Conservation (phyloP, 2,329 filamentous ascomycete genomes). For the Penicillium sp. region DNA sequence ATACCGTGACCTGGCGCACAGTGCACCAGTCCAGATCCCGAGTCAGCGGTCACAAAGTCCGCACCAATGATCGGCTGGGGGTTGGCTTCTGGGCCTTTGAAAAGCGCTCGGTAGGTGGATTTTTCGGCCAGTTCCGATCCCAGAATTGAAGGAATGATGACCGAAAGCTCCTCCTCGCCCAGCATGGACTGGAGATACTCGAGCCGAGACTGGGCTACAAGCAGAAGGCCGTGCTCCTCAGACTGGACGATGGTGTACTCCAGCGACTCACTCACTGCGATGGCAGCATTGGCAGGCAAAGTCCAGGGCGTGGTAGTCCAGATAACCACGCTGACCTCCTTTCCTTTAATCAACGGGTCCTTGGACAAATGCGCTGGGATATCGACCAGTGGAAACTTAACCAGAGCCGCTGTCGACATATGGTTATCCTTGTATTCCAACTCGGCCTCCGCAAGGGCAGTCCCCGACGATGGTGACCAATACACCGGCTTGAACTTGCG, state of each 20-base stretch:
- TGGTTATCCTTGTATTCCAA: slow-evolving; percentile 64
- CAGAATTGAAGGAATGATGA: slow-evolving; percentile 57
- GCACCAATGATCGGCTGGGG: slow-evolving; percentile 74
- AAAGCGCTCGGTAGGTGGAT: slow-evolving; percentile 67
- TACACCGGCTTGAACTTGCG: slow-evolving; percentile 63
- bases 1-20: slow-evolving; percentile 92
- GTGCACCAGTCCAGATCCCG: slow-evolving; percentile 95
- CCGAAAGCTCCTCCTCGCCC: slow-evolving; percentile 45
- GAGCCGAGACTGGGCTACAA: slow-evolving; percentile 71
- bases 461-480: slow-evolving; percentile 65
- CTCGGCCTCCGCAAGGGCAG: slow-evolving; percentile 63
- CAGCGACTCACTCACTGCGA: slow-evolving; percentile 74
- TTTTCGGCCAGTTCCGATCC: slow-evolving; percentile 64
- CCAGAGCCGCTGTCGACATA: slow-evolving; percentile 59
- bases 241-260: slow-evolving; percentile 68
- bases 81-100: slow-evolving; percentile 59
- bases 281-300: slow-evolving; percentile 84
- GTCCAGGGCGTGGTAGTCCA: slow-evolving; percentile 99
- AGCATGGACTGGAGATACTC: slow-evolving; percentile 55
- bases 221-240: slow-evolving; percentile 56
- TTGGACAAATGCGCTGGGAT: slow-evolving; percentile 47
- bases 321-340: slow-evolving; percentile 72
- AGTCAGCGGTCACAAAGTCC: slow-evolving; percentile 82
- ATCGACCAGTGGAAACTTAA: slow-evolving; percentile 68
- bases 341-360: slow-evolving; percentile 42